phyloP scores from a whole-genome alignment of 208 protist genomes.

The Leishmania tarentolae region DNA sequence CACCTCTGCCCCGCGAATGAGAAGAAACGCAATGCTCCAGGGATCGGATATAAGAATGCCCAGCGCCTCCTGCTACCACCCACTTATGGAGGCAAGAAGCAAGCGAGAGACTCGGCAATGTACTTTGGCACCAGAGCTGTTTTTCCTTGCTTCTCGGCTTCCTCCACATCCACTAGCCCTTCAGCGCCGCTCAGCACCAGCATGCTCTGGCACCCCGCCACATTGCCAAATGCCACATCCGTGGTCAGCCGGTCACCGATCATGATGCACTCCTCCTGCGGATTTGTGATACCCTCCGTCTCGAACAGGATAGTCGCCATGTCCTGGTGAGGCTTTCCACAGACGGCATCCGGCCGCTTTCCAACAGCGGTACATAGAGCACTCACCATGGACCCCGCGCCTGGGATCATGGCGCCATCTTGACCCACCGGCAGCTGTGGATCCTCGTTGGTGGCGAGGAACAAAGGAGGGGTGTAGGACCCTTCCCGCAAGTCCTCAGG shows the following conservation, averaged over 20 bases:
- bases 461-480: constrained; percentile 18
- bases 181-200: constrained; percentile 73
- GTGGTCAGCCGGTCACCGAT: constrained; percentile 79
- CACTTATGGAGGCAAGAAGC: constrained; percentile 35
- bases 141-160: constrained; percentile 34
- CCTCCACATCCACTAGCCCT: constrained; percentile 39
- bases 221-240: constrained; percentile 79
- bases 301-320: constrained; percentile 64
- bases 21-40: neutral
- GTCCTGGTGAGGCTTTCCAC: constrained; percentile 67
- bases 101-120: constrained; percentile 61
- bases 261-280: constrained; percentile 62
- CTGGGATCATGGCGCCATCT: constrained; percentile 49
- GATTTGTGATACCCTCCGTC: constrained; percentile 49
- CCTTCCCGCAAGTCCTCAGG: neutral
- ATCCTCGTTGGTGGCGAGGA: constrained; percentile 80
- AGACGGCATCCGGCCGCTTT: constrained; percentile 50
- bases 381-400: constrained; percentile 51
- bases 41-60: neutral
- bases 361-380: constrained; percentile 40
- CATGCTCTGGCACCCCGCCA: constrained; percentile 55
- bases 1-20: too few relatives aligned
- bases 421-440: constrained; percentile 60
- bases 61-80: neutral
- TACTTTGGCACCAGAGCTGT: constrained; percentile 51